Evolutionary conservation across 495 filamentous ascomycete species (phyloP), one percentile per base, ranked within the genome.

Genomic region (Tirmania nivea): DNA sequence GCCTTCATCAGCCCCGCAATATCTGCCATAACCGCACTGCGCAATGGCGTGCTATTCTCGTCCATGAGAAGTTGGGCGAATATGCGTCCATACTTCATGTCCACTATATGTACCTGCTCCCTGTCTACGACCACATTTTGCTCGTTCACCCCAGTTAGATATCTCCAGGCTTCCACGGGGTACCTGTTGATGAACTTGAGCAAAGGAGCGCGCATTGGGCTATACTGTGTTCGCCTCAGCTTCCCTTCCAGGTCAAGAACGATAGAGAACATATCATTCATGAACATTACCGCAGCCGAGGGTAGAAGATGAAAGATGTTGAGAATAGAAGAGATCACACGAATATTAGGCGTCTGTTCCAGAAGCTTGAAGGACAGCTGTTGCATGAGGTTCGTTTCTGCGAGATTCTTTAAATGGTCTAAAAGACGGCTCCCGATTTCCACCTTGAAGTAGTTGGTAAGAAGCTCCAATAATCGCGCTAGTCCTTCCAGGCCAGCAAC

Each of bases 391-490:
- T 69, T 69, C 19, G 81, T 73, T 57, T 94, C 88, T 0, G 89
- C 90, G 60, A 99, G 85, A 12, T 79, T 74, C 63, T 86, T 88
- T 71, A 96, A 80, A 57, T 99, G 92, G 48, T 94, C 88, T 14
- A 99, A 69, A 8, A 99, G 68, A 47, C 88, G 75, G 35, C 86
- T 76, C 7, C 92, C 92, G 49, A 99, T 99, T 64, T 95, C 92
- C 2, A 94, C 89, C 68, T 99, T 99, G 71, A 99, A 99, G 64
- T 96, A 96, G 51, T 92, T 96, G 0, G 92, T 99, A 19, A 99
- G 69, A 0, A 99, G 73, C 31, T 85, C 83, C 55, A 99, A 68
- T 5, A 99, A 74, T 31, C 87, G 78, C 52, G 86, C 87, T 31
- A 99, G 73, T 17, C 93, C 92, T 58, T 96, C 87, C 31, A 99